Evolutionary conservation across 2,329 filamentous ascomycete genomes (phyloP), one percentile per base, ranked within the genome.

Genomic region (Xylaria sp.): DNA sequence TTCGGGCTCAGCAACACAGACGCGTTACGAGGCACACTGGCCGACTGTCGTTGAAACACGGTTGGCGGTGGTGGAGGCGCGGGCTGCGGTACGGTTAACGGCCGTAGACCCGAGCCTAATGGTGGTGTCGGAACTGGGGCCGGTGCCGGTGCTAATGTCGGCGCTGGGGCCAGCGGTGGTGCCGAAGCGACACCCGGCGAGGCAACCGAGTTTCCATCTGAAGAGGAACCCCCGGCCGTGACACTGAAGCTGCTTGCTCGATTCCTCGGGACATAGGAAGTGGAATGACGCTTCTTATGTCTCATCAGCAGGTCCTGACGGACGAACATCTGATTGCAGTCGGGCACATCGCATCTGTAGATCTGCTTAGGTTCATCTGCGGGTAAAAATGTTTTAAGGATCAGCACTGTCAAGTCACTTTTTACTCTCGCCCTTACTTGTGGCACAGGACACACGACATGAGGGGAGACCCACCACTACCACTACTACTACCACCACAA

Each of bases 351-450:
- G 82, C 93, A 96, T 64, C 84, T 84, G 79, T 91, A 94, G 72
- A 94, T 93, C 76, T 93, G 90, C 80, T 93, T 93, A 34, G 92
- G 92, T 53, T 89, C 89, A 81, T 96, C 92, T 93, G 8, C 42
- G 19, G 48, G 67, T 71, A 61, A 75, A 61, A 54, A 11, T 27
- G 48, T 63, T 71, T 30, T 61, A 62, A 75, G 19, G 11, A 69
- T 69, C 67, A 68, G 67, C 65, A 12, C 34, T 36, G 67, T 68
- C 60, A 66, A 66, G 24, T 27, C 24, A 27, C 24, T 27, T 4
- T 27, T 27, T 27, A 27, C 24, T 27, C 24, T 27, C 24, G 24
- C 24, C 24, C 24, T 27, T 27, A 27, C 24, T 27, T 27, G 24
- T 27, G 24, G 57, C 32, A 56, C 51, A 65, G 21, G 32, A 53